Evolutionary conservation across 371 early-diverging fungal species (phyloP).

Genomic region (Chytridiales sp.): DNA sequence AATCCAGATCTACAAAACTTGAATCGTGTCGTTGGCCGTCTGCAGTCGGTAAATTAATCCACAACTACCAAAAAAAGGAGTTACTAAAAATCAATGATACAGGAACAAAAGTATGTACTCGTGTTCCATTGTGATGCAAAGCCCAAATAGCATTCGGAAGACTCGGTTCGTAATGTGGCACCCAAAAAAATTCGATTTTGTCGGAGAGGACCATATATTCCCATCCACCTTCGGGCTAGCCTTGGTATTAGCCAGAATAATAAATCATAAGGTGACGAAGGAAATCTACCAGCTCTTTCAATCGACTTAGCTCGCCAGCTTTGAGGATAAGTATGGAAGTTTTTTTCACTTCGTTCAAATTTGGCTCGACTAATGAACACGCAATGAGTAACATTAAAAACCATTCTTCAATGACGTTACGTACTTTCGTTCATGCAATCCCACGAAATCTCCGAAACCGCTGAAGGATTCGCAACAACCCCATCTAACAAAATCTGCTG

Average conservation of each 20-base stretch:
- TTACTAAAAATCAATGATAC: too few relatives aligned
- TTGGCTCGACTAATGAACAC: slow-evolving; percentile 4
- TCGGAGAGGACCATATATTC: slow-evolving; percentile 60
- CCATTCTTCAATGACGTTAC: not conserved
- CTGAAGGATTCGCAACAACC: slow-evolving; percentile 56
- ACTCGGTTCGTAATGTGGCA: slow-evolving; percentile 48
- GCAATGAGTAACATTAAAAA: not conserved
- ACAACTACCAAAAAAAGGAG: slow-evolving; percentile 44
- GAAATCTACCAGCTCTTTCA: slow-evolving; percentile 29
- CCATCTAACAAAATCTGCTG: slow-evolving; percentile 68
- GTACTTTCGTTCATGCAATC: slow-evolving; percentile 26
- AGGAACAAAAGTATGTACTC: too few relatives aligned
- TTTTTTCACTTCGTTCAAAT: slow-evolving; percentile 15
- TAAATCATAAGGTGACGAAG: not conserved
- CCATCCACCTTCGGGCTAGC: slow-evolving; percentile 39
- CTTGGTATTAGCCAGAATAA: not conserved
- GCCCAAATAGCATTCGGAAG: slow-evolving; percentile 72
- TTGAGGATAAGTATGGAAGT: slow-evolving; percentile 35
- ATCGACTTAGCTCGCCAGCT: slow-evolving; percentile 33
- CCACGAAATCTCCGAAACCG: slow-evolving; percentile 58
- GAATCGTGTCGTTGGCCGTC: slow-evolving; percentile 47
- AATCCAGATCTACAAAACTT: slow-evolving; percentile 53
- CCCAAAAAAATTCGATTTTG: slow-evolving; percentile 73
- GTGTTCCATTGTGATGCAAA: slow-evolving; percentile 27
- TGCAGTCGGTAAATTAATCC: slow-evolving; percentile 48